phyloP scores from a whole-genome alignment of 2,329 filamentous ascomycete genomes.

The Byssoonygena ceratinophila region DNA sequence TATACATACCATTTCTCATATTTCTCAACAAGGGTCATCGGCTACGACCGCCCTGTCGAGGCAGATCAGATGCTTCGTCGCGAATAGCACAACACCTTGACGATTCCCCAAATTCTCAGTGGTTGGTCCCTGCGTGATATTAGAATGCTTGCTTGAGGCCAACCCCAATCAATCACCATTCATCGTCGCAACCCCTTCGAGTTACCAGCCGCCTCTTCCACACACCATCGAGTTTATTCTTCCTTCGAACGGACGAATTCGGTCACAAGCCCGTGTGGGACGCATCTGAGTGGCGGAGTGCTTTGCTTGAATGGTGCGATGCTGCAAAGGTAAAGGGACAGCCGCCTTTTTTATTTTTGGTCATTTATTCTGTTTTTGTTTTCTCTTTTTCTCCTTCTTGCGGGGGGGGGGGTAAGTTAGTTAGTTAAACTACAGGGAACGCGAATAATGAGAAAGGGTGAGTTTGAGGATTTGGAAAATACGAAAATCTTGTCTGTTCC shows the following conservation, averaged over 20 bases:
- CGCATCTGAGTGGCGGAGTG: constrained; percentile 2
- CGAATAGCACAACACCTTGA: constrained; percentile 1
- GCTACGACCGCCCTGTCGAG: not conserved
- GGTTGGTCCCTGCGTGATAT: constrained; percentile 12
- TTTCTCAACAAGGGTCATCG: not conserved
- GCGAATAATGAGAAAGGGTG: not conserved
- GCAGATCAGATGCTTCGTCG: not conserved
- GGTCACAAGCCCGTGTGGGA: constrained; percentile 3
- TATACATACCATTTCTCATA: no score
- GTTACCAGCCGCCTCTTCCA: not conserved
- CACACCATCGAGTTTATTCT: no score
- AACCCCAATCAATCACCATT: constrained; percentile 1
- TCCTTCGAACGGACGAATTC: no score
- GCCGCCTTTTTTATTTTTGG: not conserved
- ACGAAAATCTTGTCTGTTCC: no score
- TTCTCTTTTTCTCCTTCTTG: not conserved
- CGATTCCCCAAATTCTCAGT: constrained; percentile 8
- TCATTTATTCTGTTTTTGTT: not conserved
- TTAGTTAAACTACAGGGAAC: no score
- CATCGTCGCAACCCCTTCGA: not conserved
- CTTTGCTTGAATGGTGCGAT: not conserved
- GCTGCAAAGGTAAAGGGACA: not conserved
- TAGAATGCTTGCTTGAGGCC: not conserved
- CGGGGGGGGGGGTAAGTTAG: not conserved
- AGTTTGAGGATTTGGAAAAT: not conserved